These are phyloP conservation scores for Colletotrichum gigasporum DNA, from an alignment of 2,329 filamentous ascomycete genomes.

Conservation along the genomic window DNA sequence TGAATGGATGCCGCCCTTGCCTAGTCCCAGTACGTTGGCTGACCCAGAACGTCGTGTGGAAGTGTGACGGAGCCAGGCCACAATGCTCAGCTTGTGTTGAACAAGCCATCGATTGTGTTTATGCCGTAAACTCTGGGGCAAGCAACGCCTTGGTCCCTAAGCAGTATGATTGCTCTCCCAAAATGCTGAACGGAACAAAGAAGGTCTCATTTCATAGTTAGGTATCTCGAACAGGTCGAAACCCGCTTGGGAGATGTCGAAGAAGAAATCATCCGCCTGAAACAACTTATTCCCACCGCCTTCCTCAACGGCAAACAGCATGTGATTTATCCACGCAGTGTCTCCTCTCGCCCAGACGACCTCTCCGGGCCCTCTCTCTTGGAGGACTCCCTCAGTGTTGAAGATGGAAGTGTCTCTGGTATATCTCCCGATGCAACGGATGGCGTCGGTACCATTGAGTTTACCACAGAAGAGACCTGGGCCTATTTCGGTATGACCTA, in stretches of 20 bases:
- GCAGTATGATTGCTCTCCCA: not conserved
- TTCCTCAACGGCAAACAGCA: not conserved
- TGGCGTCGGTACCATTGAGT: constrained; percentile 36
- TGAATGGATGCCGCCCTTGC: too few species aligned
- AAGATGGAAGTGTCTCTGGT: constrained; percentile 29
- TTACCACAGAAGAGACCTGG: constrained; percentile 33
- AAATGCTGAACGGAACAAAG: too few species aligned
- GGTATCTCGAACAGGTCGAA: constrained; percentile 34
- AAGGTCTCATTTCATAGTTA: too few species aligned
- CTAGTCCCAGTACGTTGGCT: too few species aligned
- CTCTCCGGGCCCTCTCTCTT: not conserved
- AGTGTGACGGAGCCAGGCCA: constrained; percentile 37
- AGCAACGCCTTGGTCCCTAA: constrained; percentile 26
- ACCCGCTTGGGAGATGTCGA: constrained; percentile 33
- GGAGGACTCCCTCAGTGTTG: constrained; percentile 5
- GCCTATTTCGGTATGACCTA: constrained; percentile 34
- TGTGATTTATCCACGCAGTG: not conserved
- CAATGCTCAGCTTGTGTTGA: constrained; percentile 33
- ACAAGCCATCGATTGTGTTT: constrained; percentile 34
- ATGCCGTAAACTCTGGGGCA: constrained; percentile 28
- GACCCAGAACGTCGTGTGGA: not conserved
- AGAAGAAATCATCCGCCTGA: constrained; percentile 30
- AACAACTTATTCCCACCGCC: constrained; percentile 13
- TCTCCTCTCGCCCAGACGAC: not conserved
- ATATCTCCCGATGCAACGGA: constrained; percentile 34